Conservation (phyloP, 2,329 filamentous ascomycete species). For the Lachnellula cervina region DNA sequence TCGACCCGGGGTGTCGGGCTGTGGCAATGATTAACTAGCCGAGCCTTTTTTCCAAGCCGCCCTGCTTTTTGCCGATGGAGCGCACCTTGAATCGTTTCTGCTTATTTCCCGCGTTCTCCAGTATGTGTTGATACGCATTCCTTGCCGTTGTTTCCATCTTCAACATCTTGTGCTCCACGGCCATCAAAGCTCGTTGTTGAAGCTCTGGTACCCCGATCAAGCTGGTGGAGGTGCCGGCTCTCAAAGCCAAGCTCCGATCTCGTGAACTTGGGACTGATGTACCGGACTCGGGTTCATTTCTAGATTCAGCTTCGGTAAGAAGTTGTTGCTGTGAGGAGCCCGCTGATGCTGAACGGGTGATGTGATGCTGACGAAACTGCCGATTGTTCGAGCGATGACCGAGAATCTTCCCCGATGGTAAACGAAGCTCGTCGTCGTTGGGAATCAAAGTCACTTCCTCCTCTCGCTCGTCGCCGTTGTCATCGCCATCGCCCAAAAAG, state of each 20-base stretch:
- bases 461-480: constrained; percentile 7
- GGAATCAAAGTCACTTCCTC: constrained; percentile 2
- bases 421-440: constrained; percentile 30
- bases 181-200: constrained; percentile 22
- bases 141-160: constrained; percentile 18
- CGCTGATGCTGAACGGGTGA: neutral
- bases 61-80: constrained; percentile 21
- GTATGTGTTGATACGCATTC: constrained; percentile 19
- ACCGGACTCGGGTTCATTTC: neutral
- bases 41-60: constrained; percentile 23
- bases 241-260: constrained; percentile 7
- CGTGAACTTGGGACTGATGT: neutral
- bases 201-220: constrained; percentile 22
- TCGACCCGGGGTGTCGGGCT: neutral
- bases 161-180: constrained; percentile 22
- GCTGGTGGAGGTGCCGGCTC: constrained; percentile 15
- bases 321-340: neutral
- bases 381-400: constrained; percentile 24
- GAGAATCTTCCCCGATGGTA: constrained; percentile 36
- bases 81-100: constrained; percentile 26
- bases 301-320: neutral
- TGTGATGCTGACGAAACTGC: constrained; percentile 3
- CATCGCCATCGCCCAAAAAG: constrained; percentile 11
- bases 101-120: constrained; percentile 25
- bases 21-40: neutral